A percentile compares a stretch with the other conserved stretches of the same genome.
Conservation (phyloP, 495 filamentous ascomycete species). For the Trichocladium uniseriatum region DNA sequence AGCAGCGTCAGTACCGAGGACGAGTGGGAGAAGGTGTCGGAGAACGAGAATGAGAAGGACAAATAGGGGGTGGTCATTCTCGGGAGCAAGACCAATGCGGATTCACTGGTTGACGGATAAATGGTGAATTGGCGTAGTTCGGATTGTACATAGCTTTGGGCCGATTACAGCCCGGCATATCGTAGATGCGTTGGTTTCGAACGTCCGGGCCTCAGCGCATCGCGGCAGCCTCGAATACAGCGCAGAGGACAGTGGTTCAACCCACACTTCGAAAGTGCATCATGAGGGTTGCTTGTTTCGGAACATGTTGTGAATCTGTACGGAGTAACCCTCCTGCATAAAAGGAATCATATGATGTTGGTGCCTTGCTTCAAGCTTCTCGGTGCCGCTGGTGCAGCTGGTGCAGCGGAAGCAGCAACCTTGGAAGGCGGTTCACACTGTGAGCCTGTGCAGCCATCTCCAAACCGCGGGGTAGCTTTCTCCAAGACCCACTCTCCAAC, state of each 20-base stretch:
- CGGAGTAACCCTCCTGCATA: too few relatives aligned
- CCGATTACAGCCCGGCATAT: not conserved
- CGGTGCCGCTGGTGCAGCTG: too few relatives aligned
- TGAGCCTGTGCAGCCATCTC: too few relatives aligned
- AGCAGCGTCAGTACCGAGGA: constrained; percentile 48
- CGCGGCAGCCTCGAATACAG: too few relatives aligned
- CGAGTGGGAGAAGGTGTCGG: constrained; percentile 51
- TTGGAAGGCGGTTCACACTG: too few relatives aligned
- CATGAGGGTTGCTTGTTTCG: not conserved
- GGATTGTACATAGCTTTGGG: not conserved
- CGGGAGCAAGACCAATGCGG: not conserved
- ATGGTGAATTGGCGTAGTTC: too few relatives aligned
- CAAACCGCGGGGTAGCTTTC: not conserved
- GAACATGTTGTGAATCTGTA: too few relatives aligned
- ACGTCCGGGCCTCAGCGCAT: too few relatives aligned
- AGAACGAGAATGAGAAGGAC: constrained; percentile 48
- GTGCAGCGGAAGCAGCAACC: too few relatives aligned
- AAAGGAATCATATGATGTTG: too few relatives aligned
- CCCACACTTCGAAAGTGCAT: not conserved
- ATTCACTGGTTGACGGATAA: not conserved
- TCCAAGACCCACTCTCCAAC: not conserved
- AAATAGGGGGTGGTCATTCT: constrained; percentile 17
- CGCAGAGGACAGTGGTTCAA: constrained; percentile 3
- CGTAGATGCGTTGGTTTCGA: too few relatives aligned
- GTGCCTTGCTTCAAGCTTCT: too few relatives aligned